Percentiles rank a stretch among this genome's conserved stretches.
Conservation (phyloP, 441 rosid genomes). For the Theobroma grandiflorum region DNA sequence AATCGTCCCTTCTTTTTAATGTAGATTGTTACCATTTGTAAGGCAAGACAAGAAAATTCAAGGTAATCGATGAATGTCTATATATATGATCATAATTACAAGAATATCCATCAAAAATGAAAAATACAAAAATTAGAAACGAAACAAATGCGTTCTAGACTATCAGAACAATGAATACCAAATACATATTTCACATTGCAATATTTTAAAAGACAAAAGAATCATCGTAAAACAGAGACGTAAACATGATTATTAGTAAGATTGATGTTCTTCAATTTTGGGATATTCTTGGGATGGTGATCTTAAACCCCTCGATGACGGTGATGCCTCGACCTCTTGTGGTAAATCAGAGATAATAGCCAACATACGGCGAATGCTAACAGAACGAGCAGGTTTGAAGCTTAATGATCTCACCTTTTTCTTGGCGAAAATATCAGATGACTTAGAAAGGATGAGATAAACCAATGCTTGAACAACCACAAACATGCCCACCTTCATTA, state of each 20-base stretch:
- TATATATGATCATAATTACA: no score
- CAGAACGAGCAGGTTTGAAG: constrained; percentile 52
- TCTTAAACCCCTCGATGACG: constrained; percentile 26
- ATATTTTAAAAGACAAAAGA: background rate
- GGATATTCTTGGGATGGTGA: constrained; percentile 16
- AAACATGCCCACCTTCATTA: constrained; percentile 50
- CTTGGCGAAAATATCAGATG: constrained; percentile 62
- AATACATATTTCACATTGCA: no score
- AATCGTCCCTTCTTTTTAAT: no score
- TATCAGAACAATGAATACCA: no score
- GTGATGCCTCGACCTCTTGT: constrained; percentile 46
- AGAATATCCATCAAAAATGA: no score
- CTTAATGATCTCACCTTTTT: constrained; percentile 36
- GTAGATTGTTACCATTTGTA: no score
- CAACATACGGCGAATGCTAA: constrained; percentile 54
- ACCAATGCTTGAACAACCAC: constrained; percentile 57
- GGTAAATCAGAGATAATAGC: constrained; percentile 55
- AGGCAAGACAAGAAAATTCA: no score
- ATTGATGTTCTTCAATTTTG: background rate
- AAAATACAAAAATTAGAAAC: no score
- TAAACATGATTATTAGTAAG: background rate
- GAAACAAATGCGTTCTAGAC: no score
- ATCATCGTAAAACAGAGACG: background rate
- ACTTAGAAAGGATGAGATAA: constrained; percentile 59
- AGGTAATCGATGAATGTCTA: no score